These are phyloP conservation scores for Psilocybe cubensis DNA, from an alignment of 768 basidiomycete species.

Conservation along the genomic window DNA sequence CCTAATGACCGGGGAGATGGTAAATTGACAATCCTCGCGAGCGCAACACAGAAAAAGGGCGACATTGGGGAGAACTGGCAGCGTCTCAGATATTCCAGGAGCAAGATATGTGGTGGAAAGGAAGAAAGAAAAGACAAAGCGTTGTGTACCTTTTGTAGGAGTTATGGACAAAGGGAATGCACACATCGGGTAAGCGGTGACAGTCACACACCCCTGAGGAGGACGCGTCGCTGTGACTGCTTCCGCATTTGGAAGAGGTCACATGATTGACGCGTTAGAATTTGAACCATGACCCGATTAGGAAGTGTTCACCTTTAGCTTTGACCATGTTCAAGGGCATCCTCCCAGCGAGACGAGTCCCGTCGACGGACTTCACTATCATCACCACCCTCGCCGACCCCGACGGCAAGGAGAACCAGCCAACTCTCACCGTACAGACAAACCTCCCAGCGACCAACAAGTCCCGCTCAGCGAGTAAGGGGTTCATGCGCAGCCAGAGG, in stretches of 20 bases:
- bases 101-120: background rate
- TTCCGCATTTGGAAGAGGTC: background rate
- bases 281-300: conserved; percentile 36
- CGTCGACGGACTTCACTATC: conserved; percentile 76
- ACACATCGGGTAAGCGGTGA: conserved; percentile 4
- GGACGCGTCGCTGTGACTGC: conserved; percentile 1
- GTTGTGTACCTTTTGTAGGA: background rate
- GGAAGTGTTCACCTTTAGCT: conserved; percentile 30
- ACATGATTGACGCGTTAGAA: conserved; percentile 36
- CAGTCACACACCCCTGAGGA: background rate
- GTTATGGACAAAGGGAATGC: conserved; percentile 14
- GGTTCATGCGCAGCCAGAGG: conserved; percentile 35
- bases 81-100: background rate
- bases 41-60: background rate
- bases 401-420: conserved; percentile 71
- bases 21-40: background rate
- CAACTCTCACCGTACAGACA: conserved; percentile 24
- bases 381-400: conserved; percentile 57
- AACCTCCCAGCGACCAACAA: conserved; percentile 26
- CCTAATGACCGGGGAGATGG: background rate
- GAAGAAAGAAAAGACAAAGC: background rate
- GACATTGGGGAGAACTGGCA: background rate
- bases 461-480: conserved; percentile 31
- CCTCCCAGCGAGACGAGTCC: conserved; percentile 67
- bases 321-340: conserved; percentile 81